Evolutionary conservation across 768 basidiomycete species (phyloP).

Genomic region (Lactarius deliciosus): DNA sequence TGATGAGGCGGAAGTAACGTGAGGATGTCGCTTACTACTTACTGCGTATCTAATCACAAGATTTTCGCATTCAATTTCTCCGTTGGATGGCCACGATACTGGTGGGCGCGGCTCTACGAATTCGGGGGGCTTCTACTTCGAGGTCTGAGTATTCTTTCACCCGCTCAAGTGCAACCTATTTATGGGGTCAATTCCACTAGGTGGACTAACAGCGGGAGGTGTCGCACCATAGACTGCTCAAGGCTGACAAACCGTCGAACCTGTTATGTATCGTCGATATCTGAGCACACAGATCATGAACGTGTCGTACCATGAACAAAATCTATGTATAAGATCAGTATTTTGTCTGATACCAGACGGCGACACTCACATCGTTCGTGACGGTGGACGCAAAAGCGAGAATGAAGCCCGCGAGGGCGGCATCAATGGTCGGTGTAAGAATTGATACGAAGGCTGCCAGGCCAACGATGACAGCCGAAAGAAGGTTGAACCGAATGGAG

Average conservation of each 20-base stretch:
- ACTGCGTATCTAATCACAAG: slow-evolving; percentile 80
- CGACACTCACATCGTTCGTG: slow-evolving; percentile 56
- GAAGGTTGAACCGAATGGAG: slow-evolving; percentile 80
- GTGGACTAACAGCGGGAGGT: not conserved
- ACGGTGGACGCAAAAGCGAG: slow-evolving; percentile 81
- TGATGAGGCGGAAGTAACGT: slow-evolving; percentile 20
- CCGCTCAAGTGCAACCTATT: slow-evolving; percentile 78
- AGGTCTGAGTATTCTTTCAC: slow-evolving; percentile 90
- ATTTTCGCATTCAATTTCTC: slow-evolving; percentile 68
- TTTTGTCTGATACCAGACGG: not conserved
- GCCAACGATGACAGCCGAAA: slow-evolving; percentile 73
- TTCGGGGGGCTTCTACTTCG: slow-evolving; percentile 76
- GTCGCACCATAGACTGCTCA: slow-evolving; percentile 84
- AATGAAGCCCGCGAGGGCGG: slow-evolving; percentile 83
- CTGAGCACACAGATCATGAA: slow-evolving; percentile 4
- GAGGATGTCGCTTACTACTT: slow-evolving; percentile 34
- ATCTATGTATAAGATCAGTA: slow-evolving; percentile 36
- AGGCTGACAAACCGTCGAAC: slow-evolving; percentile 82
- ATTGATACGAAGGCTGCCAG: slow-evolving; percentile 67
- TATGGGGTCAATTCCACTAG: slow-evolving; percentile 3
- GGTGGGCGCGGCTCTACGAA: slow-evolving; percentile 84
- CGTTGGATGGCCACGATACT: slow-evolving; percentile 72
- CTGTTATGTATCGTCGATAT: slow-evolving; percentile 32
- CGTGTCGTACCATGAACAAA: slow-evolving; percentile 35
- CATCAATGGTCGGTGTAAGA: slow-evolving; percentile 67